Evolutionary conservation across 208 protist genomes (phyloP).

Genomic region (Phytomonas sp.): DNA sequence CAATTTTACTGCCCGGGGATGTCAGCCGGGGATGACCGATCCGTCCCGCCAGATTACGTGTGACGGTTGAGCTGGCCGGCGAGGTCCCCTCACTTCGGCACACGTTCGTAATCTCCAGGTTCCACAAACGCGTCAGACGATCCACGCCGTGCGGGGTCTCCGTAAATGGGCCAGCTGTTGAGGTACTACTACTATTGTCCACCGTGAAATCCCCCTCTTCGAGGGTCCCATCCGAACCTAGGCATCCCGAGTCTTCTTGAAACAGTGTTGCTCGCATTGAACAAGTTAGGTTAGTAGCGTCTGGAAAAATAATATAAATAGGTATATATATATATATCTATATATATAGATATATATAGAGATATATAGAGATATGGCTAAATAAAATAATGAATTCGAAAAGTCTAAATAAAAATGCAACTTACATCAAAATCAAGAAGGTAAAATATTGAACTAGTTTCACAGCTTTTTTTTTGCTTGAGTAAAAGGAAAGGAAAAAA

Average conservation of each 20-base stretch:
- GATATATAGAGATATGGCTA: not conserved
- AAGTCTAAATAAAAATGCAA: not conserved
- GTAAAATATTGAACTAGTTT: constrained; percentile 6
- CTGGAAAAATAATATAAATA: not conserved
- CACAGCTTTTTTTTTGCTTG: not conserved
- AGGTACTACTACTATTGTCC: constrained; percentile 57
- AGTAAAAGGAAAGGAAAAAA: constrained; percentile 10
- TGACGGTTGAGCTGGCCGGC: not conserved
- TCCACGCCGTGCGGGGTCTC: constrained; percentile 45
- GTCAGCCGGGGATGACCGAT: constrained; percentile 6
- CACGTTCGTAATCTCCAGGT: not conserved
- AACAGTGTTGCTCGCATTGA: not conserved
- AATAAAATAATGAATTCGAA: not conserved
- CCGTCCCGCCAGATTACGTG: constrained; percentile 1
- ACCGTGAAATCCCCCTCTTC: constrained; percentile 42
- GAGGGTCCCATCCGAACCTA: constrained; percentile 9
- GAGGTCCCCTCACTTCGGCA: constrained; percentile 8
- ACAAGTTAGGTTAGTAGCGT: not conserved
- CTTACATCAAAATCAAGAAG: not conserved
- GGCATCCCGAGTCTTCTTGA: not conserved
- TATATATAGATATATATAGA: not conserved
- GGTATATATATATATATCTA: constrained; percentile 6
- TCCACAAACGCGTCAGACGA: constrained; percentile 27
- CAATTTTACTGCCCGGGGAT: constrained; percentile 3
- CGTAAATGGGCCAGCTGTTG: constrained; percentile 68